Base-by-base conservation (phyloP, 2,329 filamentous ascomycete genomes). In the Juglanconis oblonga region DNA sequence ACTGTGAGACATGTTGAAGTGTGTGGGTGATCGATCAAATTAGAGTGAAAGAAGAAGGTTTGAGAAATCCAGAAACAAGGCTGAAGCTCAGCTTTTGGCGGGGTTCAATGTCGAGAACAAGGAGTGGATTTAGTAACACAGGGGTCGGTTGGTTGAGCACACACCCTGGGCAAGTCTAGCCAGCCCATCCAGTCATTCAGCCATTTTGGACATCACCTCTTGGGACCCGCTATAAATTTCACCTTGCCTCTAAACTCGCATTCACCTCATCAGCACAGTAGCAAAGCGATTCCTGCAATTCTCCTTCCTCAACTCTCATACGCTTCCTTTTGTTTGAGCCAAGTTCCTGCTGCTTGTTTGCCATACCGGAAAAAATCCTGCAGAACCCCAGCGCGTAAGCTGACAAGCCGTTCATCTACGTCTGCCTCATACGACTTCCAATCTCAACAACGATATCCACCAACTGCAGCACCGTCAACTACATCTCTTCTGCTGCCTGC, bases 1-100 rank as follows among this genome's bases (percentile, higher is more conserved):
- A 83, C 85, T 63, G 66, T 72, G 63, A 54, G 52, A 40, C 14
- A 61, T 47, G 7, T 9, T 40, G 33, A 49, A 7, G 8, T 17
- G 3, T 9, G 17, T 29, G 44, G 13, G 17, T 4, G n/a, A n/a
- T n/a, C n/a, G 5, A 17, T 45, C 17, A 45, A 8, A 7, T 17
- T 7, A 17, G 13, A 45, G 17, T 3, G 24, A 17, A 24, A 14
- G 24, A 10, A 40, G 36, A 10, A 24, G 32, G 10, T 45, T 7
- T 17, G 13, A 32, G 13, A n/a, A 47, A 3, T n/a, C 33, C 13
- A 24, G 33, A 32, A 42, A 9, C 24, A 31, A 4, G 7, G 17
- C 13, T 10, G 10, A 10, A 56, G 17, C 17, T 24, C 17, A 24
- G 17, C 17, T 24, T 24, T 24, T 24, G 17, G 17, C 17, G 17